Base-by-base conservation (phyloP, 2,329 filamentous ascomycete genomes). In the Cladobotryum mycophilum region DNA sequence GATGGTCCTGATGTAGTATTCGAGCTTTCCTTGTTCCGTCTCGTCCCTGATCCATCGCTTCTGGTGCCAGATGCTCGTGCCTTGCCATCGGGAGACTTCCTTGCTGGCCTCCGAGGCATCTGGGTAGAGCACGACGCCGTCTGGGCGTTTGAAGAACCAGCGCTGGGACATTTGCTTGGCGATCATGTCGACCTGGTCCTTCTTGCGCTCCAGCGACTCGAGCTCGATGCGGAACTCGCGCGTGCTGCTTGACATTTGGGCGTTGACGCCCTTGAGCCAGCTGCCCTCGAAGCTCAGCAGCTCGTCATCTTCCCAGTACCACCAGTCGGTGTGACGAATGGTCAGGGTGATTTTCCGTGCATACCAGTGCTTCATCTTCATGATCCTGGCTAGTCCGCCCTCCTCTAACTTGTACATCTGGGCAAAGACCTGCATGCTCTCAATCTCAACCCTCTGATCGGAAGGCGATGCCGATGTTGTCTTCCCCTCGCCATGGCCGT, bases 311-410 rank as follows among this genome's bases (percentile, higher is more conserved):
- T 75, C 70, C 73, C 72, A 75, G 15, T 45, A 61, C 71, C 71
- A 76, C 65, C 73, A 77, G 53, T 78, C 75, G 2, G 73, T 67
- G 51, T 78, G 75, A 0, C 75, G 69, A 7, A 79, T 67, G 0
- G 74, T 78, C 11, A 79, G 57, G 0, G 67, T 73, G 1, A 78
- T 46, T 2, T 53, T 56, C 1, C 60, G 61, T 0, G 73, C 71
- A 6, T 58, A 52, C 33, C 76, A 65, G 12, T 60, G 48, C 6
- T 55, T 35, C 40, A 59, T 60, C 0, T 18, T 14, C 0, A 74
- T 54, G 1, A 74, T 46, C 0, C 17, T 1, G 6, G 55, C 33
- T 1, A 74, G 51, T 0, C 33, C 5, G 0, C 65, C 62, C 0
- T 54, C 37, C 45, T 75, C 67, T 4, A 76, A 58, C 18, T 48